A percentile compares a stretch with the other conserved stretches of the same genome.
phyloP scores from a whole-genome alignment of 148 eudicot genomes.

The Rhododendron vialii region DNA sequence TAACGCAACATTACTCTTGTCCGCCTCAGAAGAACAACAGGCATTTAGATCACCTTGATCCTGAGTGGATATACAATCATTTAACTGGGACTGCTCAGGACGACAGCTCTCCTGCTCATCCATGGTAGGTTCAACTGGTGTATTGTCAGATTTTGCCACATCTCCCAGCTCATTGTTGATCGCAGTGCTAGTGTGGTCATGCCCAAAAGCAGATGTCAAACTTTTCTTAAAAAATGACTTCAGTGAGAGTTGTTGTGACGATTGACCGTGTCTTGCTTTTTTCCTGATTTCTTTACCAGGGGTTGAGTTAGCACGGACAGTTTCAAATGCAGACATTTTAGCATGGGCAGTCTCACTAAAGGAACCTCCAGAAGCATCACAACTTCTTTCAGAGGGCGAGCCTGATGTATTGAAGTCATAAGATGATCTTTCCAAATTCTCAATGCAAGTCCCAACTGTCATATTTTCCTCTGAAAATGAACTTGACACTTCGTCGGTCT shows the following conservation, averaged over 20 bases:
- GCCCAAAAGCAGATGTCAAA: conserved; percentile 17
- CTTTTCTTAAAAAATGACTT: conserved; percentile 71
- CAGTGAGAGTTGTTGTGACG: conserved; percentile 79
- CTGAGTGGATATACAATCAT: conserved; percentile 20
- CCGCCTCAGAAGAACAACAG: conserved; percentile 31
- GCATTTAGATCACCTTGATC: conserved; percentile 21
- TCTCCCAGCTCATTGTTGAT: conserved; percentile 24
- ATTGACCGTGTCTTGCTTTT: conserved; percentile 55
- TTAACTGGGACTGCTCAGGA: conserved; percentile 17
- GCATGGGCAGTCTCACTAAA: conserved; percentile 1
- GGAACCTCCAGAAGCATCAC: conserved; percentile 7
- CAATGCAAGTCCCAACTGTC: conserved; percentile 14
- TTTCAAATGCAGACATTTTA: conserved; percentile 6
- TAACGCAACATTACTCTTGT: conserved; percentile 52
- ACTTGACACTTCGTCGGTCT: conserved; percentile 24
- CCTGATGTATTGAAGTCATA: conserved; percentile 19
- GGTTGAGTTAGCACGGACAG: conserved; percentile 14
- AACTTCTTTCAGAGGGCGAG: conserved; percentile 8
- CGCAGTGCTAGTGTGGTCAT: conserved; percentile 18
- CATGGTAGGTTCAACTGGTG: conserved; percentile 14
- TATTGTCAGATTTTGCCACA: conserved; percentile 20
- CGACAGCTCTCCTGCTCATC: conserved; percentile 14
- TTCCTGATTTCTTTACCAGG: conserved; percentile 40
- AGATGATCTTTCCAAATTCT: conserved; percentile 15
- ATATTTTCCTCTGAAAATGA: conserved; percentile 22